Conservation (phyloP, 176 grass and related monocot genomes). For the Carex littledalei region DNA sequence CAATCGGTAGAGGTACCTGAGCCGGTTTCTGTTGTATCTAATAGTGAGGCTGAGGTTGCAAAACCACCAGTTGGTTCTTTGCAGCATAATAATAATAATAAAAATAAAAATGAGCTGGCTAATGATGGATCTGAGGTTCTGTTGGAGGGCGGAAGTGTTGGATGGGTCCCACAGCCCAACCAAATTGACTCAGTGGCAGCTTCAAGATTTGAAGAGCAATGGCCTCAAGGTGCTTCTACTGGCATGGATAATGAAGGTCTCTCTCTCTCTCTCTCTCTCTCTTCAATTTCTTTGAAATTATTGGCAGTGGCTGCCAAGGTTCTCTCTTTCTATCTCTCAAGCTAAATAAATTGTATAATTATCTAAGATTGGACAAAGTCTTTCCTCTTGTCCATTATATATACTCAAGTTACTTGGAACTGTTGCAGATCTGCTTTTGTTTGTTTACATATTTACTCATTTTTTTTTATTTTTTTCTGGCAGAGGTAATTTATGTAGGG, state of each 20-base stretch:
- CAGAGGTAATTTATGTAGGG: slow-evolving; percentile 81
- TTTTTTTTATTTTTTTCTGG: slow-evolving; percentile 20
- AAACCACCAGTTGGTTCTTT: slow-evolving; percentile 42
- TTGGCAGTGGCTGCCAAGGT: too few relatives aligned
- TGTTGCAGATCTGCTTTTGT: neutral
- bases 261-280: neutral
- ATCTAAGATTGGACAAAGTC: neutral
- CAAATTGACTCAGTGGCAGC: neutral
- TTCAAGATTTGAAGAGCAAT: slow-evolving; percentile 24
- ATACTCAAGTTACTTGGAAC: neutral
- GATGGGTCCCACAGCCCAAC: slow-evolving; percentile 1
- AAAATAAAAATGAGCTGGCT: neutral
- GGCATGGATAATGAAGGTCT: slow-evolving; percentile 23
- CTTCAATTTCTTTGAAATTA: too few relatives aligned
- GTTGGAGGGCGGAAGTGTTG: neutral
- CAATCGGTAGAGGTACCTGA: slow-evolving; percentile 1
- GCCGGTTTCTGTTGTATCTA: neutral
- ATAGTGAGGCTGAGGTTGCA: slow-evolving; percentile 30
- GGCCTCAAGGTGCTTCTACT: slow-evolving; percentile 14
- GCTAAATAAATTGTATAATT: neutral
- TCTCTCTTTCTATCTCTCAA: neutral
- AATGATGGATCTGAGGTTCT: neutral
- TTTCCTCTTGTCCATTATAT: neutral
- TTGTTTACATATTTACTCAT: neutral
- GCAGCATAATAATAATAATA: slow-evolving; percentile 21